Evolutionary conservation across 495 filamentous ascomycete species (phyloP), one percentile per base, ranked within the genome.

Genomic region (Bryoglossum gracile): DNA sequence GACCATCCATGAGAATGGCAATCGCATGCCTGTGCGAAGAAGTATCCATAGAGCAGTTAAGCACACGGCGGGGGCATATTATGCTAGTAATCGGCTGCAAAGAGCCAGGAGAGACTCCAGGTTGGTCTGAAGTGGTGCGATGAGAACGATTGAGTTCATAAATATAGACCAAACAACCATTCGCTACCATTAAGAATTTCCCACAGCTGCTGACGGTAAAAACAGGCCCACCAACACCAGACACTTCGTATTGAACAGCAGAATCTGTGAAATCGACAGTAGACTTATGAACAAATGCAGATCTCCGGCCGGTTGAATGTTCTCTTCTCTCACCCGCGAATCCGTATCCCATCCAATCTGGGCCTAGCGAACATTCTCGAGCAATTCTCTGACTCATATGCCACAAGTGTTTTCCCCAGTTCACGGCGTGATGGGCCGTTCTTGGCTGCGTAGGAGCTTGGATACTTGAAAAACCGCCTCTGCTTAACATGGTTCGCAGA

Each of bases 31-130:
- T 69, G 8, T 73, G 51, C 4, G 65, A 70, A 18, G 71, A 77
- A 2, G 79, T 79, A 60, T 87, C 82, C 67, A 88, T 80, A 38
- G 75, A 76, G 30, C 82, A 73, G 9, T 78, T 74, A 3, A 86
- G 48, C 5, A 85, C 75, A 26, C 74, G 65, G 18, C 66, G 58
- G 23, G 80, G 81, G 54, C 83, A 87, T 21, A 70, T 55, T n/a
- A 86, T 72, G 14, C 66, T 71, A 3, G 74, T 71, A 17, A 83
- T 52, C 4, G 70, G 69, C 2, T 60, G 50, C 9, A 84, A 42
- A 48, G 62, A 51, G 5, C 59, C 59, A 30, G 46, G 54, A 40
- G 10, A 47, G 26, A 32, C 46, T 45, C 48, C 51, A 54, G 2
- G 2, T 25, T 61, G 48, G 9, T n/a, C 35, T 14, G 23, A n/a